Percentiles rank a stretch among this genome's conserved stretches.
Conservation (phyloP, 2,329 filamentous ascomycete species). For the Cladosporium halotolerans region DNA sequence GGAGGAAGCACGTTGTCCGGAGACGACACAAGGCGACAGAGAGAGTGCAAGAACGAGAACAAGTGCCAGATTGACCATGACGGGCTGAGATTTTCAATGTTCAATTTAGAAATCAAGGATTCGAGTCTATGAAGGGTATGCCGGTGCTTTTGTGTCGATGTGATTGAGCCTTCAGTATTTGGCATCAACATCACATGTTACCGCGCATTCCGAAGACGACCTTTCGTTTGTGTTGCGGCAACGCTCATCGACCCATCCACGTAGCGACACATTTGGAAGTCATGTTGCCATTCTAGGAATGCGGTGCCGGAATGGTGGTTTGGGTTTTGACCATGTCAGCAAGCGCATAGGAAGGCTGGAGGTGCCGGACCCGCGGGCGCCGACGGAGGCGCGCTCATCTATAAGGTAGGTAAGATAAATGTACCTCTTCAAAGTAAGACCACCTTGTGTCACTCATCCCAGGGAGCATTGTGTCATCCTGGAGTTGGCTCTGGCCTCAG, state of each 20-base stretch:
- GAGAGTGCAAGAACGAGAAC: neutral
- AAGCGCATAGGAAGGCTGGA: neutral
- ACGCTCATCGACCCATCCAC: neutral
- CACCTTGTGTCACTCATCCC: no score
- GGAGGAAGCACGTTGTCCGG: neutral
- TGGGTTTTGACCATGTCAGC: neutral
- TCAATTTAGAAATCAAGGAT: neutral
- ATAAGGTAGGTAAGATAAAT: no score
- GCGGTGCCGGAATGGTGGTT: neutral
- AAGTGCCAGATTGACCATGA: neutral
- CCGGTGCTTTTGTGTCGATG: neutral
- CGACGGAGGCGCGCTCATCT: neutral
- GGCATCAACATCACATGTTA: no score
- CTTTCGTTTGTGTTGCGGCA: neutral
- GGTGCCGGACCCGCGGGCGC: neutral
- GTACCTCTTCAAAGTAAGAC: no score
- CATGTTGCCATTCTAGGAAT: neutral
- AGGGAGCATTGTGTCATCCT: no score
- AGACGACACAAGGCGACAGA: neutral
- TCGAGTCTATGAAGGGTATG: neutral
- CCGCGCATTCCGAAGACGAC: no score
- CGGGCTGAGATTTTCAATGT: neutral
- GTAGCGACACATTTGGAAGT: neutral
- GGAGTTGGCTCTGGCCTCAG: no score
- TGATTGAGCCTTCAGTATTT: no score